Percentiles rank a stretch among this genome's conserved stretches.
These are phyloP conservation scores for Pythium rishiriense DNA, from an alignment of 352 stramenopile species.

Conservation along the genomic window DNA sequence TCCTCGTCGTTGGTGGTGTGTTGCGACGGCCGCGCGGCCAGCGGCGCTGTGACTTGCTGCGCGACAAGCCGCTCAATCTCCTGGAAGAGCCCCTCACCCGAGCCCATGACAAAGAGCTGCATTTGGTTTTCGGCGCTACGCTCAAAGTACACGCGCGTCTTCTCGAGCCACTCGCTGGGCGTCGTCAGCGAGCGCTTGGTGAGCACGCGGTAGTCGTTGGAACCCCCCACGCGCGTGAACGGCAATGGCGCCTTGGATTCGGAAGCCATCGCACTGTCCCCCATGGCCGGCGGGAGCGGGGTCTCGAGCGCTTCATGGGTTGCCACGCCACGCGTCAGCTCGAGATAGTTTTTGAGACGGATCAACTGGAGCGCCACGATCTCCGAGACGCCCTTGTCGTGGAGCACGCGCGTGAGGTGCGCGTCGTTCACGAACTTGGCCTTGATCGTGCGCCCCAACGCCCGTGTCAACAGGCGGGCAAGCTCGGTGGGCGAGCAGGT, in stretches of 20 bases:
- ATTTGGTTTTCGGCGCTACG: constrained; percentile 63
- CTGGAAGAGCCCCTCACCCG: constrained; percentile 64
- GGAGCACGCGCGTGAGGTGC: constrained; percentile 43
- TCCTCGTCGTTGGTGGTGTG: not conserved
- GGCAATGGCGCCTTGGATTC: constrained; percentile 16
- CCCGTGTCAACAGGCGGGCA: constrained; percentile 31
- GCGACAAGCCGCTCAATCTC: constrained; percentile 66
- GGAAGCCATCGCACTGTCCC: not conserved
- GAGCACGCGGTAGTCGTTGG: constrained; percentile 52
- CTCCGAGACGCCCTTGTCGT: constrained; percentile 48
- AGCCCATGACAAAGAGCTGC: constrained; percentile 82
- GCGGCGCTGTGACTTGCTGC: constrained; percentile 58
- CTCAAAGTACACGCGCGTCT: constrained; percentile 39
- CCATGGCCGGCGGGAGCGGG: not conserved
- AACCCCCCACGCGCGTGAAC: constrained; percentile 40
- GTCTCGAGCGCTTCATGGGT: constrained; percentile 16
- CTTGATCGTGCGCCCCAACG: constrained; percentile 48
- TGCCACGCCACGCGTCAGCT: constrained; percentile 17
- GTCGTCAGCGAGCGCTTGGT: constrained; percentile 44
- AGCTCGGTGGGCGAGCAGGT: constrained; percentile 53
- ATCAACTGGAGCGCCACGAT: constrained; percentile 55
- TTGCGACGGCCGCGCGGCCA: constrained; percentile 21
- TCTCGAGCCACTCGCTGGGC: constrained; percentile 52
- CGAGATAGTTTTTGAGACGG: constrained; percentile 49
- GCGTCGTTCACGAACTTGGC: constrained; percentile 52